These are phyloP conservation scores for Oryza punctata DNA, from an alignment of 176 grass and related monocot species.

Conservation along the genomic window DNA sequence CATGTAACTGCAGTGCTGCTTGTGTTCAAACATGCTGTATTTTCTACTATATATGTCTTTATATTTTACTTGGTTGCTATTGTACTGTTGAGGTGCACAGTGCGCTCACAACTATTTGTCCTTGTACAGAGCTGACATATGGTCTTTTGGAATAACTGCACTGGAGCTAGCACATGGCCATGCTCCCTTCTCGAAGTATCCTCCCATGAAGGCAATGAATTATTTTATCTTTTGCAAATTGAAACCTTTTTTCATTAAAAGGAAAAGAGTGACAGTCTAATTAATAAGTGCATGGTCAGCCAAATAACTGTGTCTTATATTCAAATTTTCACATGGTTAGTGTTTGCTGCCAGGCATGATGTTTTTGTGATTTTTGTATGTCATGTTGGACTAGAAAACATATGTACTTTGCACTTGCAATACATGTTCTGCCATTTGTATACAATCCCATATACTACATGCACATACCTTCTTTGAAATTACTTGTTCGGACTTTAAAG, in stretches of 20 bases:
- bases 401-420: not conserved
- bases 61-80: constrained; percentile 20
- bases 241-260: not conserved
- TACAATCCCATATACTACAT: constrained; percentile 15
- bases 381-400: not conserved
- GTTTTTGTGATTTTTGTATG: constrained; percentile 7
- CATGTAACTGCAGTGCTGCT: not conserved
- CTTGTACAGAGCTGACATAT: constrained; percentile 71
- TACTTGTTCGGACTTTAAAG: constrained; percentile 3
- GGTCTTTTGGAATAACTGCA: constrained; percentile 87
- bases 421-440: not conserved
- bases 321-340: constrained; percentile 11
- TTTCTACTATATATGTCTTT: not conserved
- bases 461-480: constrained; percentile 18
- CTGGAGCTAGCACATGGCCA: constrained; percentile 79
- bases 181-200: constrained; percentile 86
- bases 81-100: constrained; percentile 9
- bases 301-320: not conserved
- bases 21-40: not conserved
- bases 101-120: constrained; percentile 22
- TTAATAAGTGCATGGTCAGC: not conserved
- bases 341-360: constrained; percentile 14
- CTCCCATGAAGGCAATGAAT: constrained; percentile 72
- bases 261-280: not conserved
- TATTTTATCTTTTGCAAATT: constrained; percentile 2